A percentile compares a stretch with the other conserved stretches of the same genome.
phyloP scores from a whole-genome alignment of 1,139 yeast genomes.

The Hansenula sp. region DNA sequence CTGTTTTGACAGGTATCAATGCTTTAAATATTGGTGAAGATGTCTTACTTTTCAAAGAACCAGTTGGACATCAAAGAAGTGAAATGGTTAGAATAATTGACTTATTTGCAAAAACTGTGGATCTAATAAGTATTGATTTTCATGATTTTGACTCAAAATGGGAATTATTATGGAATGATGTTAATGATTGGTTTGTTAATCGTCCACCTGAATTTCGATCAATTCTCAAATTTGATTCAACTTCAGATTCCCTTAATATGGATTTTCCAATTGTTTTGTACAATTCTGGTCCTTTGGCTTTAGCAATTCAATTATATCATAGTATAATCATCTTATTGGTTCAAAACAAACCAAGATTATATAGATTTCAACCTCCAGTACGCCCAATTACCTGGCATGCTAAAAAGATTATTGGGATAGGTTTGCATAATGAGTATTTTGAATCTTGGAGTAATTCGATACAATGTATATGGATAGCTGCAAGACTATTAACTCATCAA shows the following conservation, averaged over 20 bases:
- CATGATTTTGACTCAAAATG: slow-evolving; percentile 29
- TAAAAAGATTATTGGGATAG: slow-evolving; percentile 31
- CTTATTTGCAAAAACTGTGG: not conserved
- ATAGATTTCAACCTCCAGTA: slow-evolving; percentile 15
- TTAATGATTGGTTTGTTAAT: slow-evolving; percentile 28
- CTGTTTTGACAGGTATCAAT: not conserved
- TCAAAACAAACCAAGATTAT: slow-evolving; percentile 34
- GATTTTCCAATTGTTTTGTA: slow-evolving; percentile 32
- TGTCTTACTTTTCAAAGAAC: not conserved
- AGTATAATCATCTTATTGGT: slow-evolving; percentile 31
- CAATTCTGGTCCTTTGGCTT: slow-evolving; percentile 20
- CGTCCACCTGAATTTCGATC: no score
- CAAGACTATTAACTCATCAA: slow-evolving; percentile 34
- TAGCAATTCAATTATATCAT: slow-evolving; percentile 33
- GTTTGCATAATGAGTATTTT: slow-evolving; percentile 7
- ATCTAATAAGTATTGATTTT: slow-evolving; percentile 4
- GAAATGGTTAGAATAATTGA: not conserved
- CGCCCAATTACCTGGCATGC: slow-evolving; percentile 34
- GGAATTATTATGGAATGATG: slow-evolving; percentile 30
- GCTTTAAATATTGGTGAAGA: slow-evolving; percentile 1
- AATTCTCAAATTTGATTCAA: no score
- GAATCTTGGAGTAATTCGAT: slow-evolving; percentile 29
- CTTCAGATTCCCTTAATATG: slow-evolving; percentile 20
- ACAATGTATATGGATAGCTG: slow-evolving; percentile 37
- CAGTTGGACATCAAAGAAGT: no score